A percentile compares a stretch with the other conserved stretches of the same genome.
These are phyloP conservation scores for Fusarium sp. DNA, from an alignment of 2,329 filamentous ascomycete species.

Conservation along the genomic window DNA sequence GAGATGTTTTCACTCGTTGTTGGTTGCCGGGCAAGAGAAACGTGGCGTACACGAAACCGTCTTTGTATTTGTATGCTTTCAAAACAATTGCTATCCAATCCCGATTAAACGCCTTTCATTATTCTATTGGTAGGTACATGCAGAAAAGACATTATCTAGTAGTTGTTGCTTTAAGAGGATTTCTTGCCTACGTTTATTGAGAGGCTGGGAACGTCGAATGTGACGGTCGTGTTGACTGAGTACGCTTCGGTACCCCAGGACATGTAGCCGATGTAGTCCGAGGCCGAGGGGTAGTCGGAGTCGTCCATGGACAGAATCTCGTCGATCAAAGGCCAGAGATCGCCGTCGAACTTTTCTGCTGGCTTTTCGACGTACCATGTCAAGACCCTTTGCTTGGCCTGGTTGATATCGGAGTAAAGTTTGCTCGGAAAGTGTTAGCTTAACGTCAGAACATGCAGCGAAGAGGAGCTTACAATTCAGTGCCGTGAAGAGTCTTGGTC, in stretches of 20 bases:
- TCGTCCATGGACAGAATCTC: constrained; percentile 56
- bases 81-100: constrained; percentile 17
- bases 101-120: constrained; percentile 35
- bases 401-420: constrained; percentile 61
- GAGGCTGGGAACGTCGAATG: constrained; percentile 61
- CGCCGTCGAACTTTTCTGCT: constrained; percentile 61
- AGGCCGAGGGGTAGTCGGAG: constrained; percentile 55
- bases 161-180: not conserved
- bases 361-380: constrained; percentile 63
- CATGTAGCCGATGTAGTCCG: constrained; percentile 67
- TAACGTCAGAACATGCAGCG: not conserved
- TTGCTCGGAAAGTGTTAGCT: constrained; percentile 50
- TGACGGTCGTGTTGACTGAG: constrained; percentile 60
- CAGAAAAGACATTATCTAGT: constrained; percentile 13
- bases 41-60: constrained; percentile 10
- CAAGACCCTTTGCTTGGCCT: constrained; percentile 61
- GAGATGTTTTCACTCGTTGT: not conserved
- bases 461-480: constrained; percentile 58
- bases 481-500: constrained; percentile 58
- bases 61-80: not conserved
- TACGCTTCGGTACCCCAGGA: constrained; percentile 68
- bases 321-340: constrained; percentile 63
- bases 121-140: constrained; percentile 37
- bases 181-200: constrained; percentile 55
- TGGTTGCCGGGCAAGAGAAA: constrained; percentile 14